Conservation (phyloP, 192 early-diverging fungal genomes). For the Coemansia sp. region DNA sequence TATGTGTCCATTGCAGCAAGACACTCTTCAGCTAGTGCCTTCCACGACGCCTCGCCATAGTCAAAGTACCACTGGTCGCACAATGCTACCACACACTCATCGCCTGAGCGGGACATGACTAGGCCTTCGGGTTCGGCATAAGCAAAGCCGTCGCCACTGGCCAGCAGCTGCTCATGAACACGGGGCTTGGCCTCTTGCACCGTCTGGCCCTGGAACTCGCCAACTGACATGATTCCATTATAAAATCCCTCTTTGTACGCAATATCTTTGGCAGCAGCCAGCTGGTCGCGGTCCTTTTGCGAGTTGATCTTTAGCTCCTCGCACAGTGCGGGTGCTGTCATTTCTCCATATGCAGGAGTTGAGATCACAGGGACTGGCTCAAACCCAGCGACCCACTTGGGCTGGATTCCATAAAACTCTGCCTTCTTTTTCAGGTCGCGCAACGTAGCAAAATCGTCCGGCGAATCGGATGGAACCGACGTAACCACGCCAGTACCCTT, state of each 20-base stretch:
- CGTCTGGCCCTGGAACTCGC: conserved; percentile 76
- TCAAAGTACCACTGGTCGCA: conserved; percentile 99
- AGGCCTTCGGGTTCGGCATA: conserved; percentile 95
- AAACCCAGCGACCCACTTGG: conserved; percentile 83
- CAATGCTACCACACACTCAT: conserved; percentile 95
- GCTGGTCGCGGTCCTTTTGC: conserved; percentile 92
- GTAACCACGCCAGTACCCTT: conserved; percentile 99
- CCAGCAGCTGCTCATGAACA: conserved; percentile 76
- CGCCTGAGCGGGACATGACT: conserved; percentile 91
- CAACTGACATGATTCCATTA: conserved; percentile 81
- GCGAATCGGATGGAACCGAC: conserved; percentile 98
- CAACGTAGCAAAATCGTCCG: conserved; percentile 92
- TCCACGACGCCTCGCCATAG: conserved; percentile 92
- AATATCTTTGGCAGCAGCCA: conserved; percentile 89
- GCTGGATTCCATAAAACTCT: conserved; percentile 85
- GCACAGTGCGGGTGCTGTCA: conserved; percentile 81
- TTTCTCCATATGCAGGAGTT: conserved; percentile 82
- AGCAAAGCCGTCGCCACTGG: conserved; percentile 69
- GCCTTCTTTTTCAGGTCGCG: conserved; percentile 93
- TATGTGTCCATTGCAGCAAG: conserved; percentile 80
- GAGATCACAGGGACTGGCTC: conserved; percentile 84
- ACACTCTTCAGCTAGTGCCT: conserved; percentile 69
- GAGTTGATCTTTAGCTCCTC: conserved; percentile 93
- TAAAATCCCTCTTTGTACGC: conserved; percentile 99
- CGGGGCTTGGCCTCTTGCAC: conserved; percentile 90